Base-by-base conservation (phyloP, 2,329 filamentous ascomycete genomes). In the Amauroascus verrucosus region DNA sequence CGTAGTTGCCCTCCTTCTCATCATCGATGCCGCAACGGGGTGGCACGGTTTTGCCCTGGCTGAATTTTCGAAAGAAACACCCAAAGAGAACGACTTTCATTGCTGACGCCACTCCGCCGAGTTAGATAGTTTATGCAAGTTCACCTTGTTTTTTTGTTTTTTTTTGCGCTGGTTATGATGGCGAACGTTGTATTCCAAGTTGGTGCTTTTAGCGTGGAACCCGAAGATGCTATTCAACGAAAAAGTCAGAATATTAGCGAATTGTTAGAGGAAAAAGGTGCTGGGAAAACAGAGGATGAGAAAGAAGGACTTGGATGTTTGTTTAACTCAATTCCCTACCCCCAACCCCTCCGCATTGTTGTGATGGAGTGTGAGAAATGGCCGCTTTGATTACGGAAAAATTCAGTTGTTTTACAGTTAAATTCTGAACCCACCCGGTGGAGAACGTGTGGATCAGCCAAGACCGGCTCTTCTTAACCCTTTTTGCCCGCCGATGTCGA, bases 131-230 rank as follows among this genome's bases (percentile, higher is more conserved):
- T 8, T 46, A 45, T 30, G 49, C 45, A 26, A 30, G 57, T 75
- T 75, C 52, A 73, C 72, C 0, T 61, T 76, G 7, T 66, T 76
- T 20, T 63, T 62, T 9, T 72, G 0, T 61, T 76, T 6, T 66
- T 76, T 20, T 63, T 62, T 9, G 65, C 61, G 0, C 55, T 75
- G 18, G 67, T 76, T 13, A 59, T 76, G 33, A 63, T 64, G 0
- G 66, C 73, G 14, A n/a, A 75, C 73, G 0, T 72, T 76, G n/a
- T 37, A 68, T 76, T 11, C 73, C 75, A 0, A 67, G 65, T 56
- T n/a, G 72, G 74, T 1, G 64, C 73, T 0, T 65, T 71, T 13
- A n/a, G 59, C 66, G 1, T 61, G 75, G 35, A 77, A 77, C 47
- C 75, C 56, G 5, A 49, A 54, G 45, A 54, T 59, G 44, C 52